These are phyloP conservation scores for Colletotrichum endophyticum DNA, from an alignment of 2,329 filamentous ascomycete genomes.

Conservation along the genomic window DNA sequence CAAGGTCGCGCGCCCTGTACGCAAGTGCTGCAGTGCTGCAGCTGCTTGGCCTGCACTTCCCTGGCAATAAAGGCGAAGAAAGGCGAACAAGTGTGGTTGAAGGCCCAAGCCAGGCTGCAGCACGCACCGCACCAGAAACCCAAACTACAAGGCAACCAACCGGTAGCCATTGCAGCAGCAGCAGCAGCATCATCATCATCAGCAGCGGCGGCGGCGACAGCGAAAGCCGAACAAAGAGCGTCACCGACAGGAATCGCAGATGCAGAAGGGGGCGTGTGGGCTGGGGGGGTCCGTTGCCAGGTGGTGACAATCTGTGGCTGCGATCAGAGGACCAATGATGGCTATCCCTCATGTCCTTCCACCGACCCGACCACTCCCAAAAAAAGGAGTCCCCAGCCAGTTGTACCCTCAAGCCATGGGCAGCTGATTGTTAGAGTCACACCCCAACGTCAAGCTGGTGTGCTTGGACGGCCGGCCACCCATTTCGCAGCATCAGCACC, in stretches of 20 bases:
- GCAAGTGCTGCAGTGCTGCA: background rate
- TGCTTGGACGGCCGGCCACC: background rate
- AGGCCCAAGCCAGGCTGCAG: constrained; percentile 4
- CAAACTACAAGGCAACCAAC: background rate
- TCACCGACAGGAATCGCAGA: background rate
- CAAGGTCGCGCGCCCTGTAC: background rate
- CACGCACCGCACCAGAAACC: background rate
- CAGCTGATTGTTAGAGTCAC: background rate
- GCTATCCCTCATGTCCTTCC: background rate
- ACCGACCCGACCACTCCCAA: background rate
- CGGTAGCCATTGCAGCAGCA: background rate
- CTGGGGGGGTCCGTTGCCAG: background rate
- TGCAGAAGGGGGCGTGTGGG: background rate
- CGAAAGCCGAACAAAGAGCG: background rate
- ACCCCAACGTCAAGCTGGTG: background rate
- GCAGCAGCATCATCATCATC: background rate
- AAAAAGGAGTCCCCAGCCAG: background rate
- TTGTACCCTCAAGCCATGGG: background rate
- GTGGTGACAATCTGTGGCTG: background rate
- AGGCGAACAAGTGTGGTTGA: background rate
- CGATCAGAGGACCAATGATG: background rate
- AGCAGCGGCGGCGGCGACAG: background rate
- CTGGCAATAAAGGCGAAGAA: background rate
- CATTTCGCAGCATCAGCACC: background rate
- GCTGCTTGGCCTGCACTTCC: background rate